These are phyloP conservation scores for Knoxdaviesia proteae DNA, from an alignment of 2,329 filamentous ascomycete species.

Conservation along the genomic window DNA sequence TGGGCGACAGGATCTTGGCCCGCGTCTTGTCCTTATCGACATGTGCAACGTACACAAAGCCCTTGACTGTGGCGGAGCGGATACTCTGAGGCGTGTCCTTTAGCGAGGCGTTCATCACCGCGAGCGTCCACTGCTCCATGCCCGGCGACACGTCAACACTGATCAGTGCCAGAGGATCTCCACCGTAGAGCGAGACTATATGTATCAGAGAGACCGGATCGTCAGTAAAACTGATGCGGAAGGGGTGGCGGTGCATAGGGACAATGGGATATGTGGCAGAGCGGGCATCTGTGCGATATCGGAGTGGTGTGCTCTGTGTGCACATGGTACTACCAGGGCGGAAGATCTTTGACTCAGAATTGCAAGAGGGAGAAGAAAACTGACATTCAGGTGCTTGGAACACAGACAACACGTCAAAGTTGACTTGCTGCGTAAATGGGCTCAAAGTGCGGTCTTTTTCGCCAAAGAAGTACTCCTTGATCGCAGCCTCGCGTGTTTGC, in stretches of 20 bases:
- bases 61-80: slow-evolving; percentile 66
- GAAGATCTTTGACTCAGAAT: slow-evolving; percentile 3
- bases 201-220: not conserved
- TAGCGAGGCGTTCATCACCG: slow-evolving; percentile 58
- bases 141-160: slow-evolving; percentile 42
- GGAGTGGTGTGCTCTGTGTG: too few relatives aligned
- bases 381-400: slow-evolving; percentile 46
- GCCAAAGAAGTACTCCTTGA: slow-evolving; percentile 91
- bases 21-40: slow-evolving; percentile 71
- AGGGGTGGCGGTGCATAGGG: too few relatives aligned
- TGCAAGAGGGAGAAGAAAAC: slow-evolving; percentile 7
- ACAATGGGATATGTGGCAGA: too few relatives aligned
- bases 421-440: slow-evolving; percentile 69
- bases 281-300: too few relatives aligned
- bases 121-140: slow-evolving; percentile 65
- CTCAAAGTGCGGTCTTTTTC: slow-evolving; percentile 56
- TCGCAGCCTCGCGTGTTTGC: slow-evolving; percentile 49
- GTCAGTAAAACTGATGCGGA: too few relatives aligned
- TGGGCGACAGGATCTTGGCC: slow-evolving; percentile 63
- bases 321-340: too few relatives aligned
- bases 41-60: slow-evolving; percentile 81
- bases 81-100: slow-evolving; percentile 53
- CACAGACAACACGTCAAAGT: slow-evolving; percentile 53
- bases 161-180: slow-evolving; percentile 26
- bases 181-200: slow-evolving; percentile 11